Evolutionary conservation across 495 filamentous ascomycete species (phyloP).

Genomic region (Schizothecium vesticola): DNA sequence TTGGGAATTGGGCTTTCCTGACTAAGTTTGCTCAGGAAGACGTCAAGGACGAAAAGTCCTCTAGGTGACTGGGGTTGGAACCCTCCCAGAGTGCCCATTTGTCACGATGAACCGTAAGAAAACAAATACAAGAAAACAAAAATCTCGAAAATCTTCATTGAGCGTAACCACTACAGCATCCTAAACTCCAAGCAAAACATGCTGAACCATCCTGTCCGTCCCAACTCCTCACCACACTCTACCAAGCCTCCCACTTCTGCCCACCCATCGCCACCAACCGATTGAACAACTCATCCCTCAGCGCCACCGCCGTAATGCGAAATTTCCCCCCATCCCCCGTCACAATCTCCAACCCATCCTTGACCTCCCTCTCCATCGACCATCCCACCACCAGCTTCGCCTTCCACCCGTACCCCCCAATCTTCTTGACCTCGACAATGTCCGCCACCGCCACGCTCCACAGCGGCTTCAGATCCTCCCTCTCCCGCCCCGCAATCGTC

Average conservation of each 20-base stretch:
- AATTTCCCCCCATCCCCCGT: conserved; percentile 50
- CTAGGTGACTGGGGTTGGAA: no score
- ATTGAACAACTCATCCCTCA: conserved; percentile 82
- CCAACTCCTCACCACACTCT: conserved; percentile 14
- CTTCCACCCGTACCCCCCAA: conserved; percentile 86
- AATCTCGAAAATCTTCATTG: neutral
- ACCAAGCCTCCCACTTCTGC: conserved; percentile 87
- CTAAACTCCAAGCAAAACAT: neutral
- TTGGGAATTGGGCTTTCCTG: no score
- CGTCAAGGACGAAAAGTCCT: no score
- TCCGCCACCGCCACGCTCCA: conserved; percentile 52
- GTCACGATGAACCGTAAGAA: no score
- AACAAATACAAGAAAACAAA: no score
- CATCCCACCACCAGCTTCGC: conserved; percentile 79
- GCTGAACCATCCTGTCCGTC: neutral
- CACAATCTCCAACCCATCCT: conserved; percentile 69
- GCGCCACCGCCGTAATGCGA: conserved; percentile 64
- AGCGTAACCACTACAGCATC: neutral
- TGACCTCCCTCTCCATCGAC: conserved; percentile 69
- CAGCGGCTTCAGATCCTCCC: conserved; percentile 48
- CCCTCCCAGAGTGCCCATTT: no score
- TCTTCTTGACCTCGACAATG: conserved; percentile 65
- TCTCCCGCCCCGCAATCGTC: conserved; percentile 45
- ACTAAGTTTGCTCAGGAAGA: no score
- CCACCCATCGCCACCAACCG: conserved; percentile 72